These are phyloP conservation scores for Pichia sporocuriosa DNA, from an alignment of 805 yeast species.

Conservation along the genomic window DNA sequence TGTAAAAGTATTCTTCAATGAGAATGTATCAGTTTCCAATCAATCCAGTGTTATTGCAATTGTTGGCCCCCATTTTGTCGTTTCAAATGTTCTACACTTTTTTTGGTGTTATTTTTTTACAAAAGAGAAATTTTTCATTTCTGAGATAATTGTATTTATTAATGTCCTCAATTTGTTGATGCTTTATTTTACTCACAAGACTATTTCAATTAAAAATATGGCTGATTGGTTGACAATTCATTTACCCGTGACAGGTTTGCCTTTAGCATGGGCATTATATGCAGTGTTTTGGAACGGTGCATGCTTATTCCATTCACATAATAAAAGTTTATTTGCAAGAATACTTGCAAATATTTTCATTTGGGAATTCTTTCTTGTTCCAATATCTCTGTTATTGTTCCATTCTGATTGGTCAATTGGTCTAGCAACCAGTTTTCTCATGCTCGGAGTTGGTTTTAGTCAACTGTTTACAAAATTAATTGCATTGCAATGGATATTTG, in stretches of 20 bases:
- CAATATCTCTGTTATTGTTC: constrained; percentile 47
- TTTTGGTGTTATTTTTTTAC: constrained; percentile 61
- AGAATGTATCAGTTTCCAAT: constrained; percentile 17
- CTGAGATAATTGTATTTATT: constrained; percentile 51
- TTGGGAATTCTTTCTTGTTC: constrained; percentile 71
- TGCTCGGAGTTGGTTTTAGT: constrained; percentile 61
- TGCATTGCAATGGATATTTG: constrained; percentile 85
- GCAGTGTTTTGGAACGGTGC: constrained; percentile 85
- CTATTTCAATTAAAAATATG: constrained; percentile 48
- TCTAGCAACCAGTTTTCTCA: constrained; percentile 47
- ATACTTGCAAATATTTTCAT: constrained; percentile 64
- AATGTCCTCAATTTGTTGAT: constrained; percentile 55
- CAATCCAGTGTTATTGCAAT: constrained; percentile 30
- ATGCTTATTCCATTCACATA: constrained; percentile 56
- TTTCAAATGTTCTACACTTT: constrained; percentile 54
- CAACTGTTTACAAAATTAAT: constrained; percentile 62
- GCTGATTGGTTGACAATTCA: constrained; percentile 53
- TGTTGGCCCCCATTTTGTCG: constrained; percentile 56
- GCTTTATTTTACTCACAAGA: constrained; percentile 52
- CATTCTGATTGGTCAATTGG: constrained; percentile 71
- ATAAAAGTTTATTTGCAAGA: constrained; percentile 48
- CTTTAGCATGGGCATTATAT: constrained; percentile 68
- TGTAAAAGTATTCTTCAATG: constrained; percentile 33
- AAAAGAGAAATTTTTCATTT: constrained; percentile 47
- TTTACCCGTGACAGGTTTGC: constrained; percentile 59